phyloP scores from a whole-genome alignment of 2,329 filamentous ascomycete genomes.

The Torrubiella hemipterigena region DNA sequence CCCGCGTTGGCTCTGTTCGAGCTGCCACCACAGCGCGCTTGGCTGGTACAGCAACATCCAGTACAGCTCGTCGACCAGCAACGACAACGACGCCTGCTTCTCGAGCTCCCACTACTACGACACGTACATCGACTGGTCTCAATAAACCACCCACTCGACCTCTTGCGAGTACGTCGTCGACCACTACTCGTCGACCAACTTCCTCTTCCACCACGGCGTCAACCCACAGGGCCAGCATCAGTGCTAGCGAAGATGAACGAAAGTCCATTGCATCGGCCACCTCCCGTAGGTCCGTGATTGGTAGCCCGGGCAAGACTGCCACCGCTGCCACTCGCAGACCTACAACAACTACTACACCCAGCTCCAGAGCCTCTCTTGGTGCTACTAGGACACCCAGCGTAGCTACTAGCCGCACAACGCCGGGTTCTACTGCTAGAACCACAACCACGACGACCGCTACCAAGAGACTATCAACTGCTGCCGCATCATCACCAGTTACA shows the following conservation, averaged over 20 bases:
- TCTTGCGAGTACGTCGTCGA: slow-evolving; percentile 24
- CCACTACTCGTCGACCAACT: slow-evolving; percentile 17
- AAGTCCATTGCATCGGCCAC: slow-evolving; percentile 24
- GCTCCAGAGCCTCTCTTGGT: slow-evolving; percentile 16
- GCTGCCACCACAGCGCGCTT: slow-evolving; percentile 5
- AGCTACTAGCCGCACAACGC: slow-evolving; percentile 11
- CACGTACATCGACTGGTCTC: slow-evolving; percentile 17
- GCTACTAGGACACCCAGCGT: slow-evolving; percentile 9
- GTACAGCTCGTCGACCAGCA: slow-evolving; percentile 19
- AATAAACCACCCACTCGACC: slow-evolving; percentile 38
- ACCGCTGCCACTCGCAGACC: slow-evolving; percentile 22
- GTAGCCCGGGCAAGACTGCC: slow-evolving; percentile 21
- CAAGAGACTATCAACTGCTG: slow-evolving; percentile 44
- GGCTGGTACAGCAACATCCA: slow-evolving; percentile 19
- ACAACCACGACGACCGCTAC: slow-evolving; percentile 25
- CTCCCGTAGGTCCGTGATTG: slow-evolving; percentile 30
- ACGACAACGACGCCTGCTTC: slow-evolving; percentile 16
- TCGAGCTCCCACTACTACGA: slow-evolving; percentile 17
- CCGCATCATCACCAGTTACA: slow-evolving; percentile 21
- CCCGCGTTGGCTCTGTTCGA: not conserved
- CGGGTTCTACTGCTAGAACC: slow-evolving; percentile 22
- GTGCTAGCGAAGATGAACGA: slow-evolving; percentile 39
- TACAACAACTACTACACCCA: slow-evolving; percentile 16
- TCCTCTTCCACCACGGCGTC: slow-evolving; percentile 23
- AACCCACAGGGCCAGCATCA: slow-evolving; percentile 34